These are phyloP conservation scores for Blastomyces percursus DNA, from an alignment of 2,329 filamentous ascomycete species.

Conservation along the genomic window DNA sequence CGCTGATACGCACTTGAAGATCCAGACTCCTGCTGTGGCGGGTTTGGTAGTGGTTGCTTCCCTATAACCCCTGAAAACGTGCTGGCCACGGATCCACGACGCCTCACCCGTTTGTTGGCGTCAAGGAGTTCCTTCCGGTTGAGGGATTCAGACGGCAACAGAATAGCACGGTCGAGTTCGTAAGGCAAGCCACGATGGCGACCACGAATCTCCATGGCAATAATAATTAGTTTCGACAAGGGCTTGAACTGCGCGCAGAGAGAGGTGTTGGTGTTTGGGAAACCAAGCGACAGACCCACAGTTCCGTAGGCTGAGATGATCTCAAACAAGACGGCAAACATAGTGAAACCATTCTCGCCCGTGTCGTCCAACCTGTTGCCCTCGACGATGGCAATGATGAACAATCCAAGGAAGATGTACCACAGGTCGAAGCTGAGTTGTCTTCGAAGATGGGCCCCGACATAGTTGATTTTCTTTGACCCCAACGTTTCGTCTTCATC, in stretches of 20 bases:
- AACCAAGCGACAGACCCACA: constrained; percentile 81
- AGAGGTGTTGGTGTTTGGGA: constrained; percentile 61
- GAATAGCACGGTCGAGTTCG: constrained; percentile 57
- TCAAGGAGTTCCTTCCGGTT: constrained; percentile 49
- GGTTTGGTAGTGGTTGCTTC: neutral
- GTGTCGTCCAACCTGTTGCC: constrained; percentile 55
- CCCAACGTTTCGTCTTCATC: constrained; percentile 41
- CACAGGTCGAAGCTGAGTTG: constrained; percentile 96
- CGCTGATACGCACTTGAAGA: constrained; percentile 6
- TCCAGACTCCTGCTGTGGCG: neutral
- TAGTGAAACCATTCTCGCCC: constrained; percentile 49
- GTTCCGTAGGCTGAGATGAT: constrained; percentile 88
- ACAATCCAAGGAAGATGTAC: constrained; percentile 90
- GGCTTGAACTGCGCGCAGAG: constrained; percentile 73
- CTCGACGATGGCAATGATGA: constrained; percentile 84
- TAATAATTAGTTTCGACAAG: constrained; percentile 55
- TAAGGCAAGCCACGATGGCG: constrained; percentile 56
- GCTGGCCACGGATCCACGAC: constrained; percentile 29
- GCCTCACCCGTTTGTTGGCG: constrained; percentile 35
- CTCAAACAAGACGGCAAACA: constrained; percentile 68
- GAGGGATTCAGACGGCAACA: constrained; percentile 55
- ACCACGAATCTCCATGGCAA: constrained; percentile 56
- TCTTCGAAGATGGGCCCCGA: constrained; percentile 79
- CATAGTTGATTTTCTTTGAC: constrained; percentile 61
- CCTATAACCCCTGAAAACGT: constrained; percentile 3